Evolutionary conservation across 2,329 filamentous ascomycete genomes (phyloP), one percentile per base, ranked within the genome.

Genomic region (Ophiocordyceps unilateralis): DNA sequence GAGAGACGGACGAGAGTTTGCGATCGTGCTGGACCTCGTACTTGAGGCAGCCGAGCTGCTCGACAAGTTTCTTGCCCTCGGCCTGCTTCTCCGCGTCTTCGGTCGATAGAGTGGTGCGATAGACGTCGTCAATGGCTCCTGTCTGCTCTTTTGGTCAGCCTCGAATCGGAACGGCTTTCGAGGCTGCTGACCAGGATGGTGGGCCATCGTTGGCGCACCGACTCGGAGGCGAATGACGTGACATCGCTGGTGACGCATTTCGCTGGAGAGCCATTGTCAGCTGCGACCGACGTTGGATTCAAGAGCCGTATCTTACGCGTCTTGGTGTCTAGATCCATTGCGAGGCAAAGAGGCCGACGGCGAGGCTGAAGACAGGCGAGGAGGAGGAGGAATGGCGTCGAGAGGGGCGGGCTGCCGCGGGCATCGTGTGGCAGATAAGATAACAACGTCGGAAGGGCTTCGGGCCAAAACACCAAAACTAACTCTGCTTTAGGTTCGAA

Each of bases 21-120:
- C 87, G 77, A 60, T 95, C 79, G 58, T 98, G 91, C 58, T 94
- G 84, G 39, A 96, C 66, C 64, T 96, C 89, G 63, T 96, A 95
- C 65, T 98, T 98, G 53, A 98, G 70, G 50, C 71, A 74, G 5
- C 81, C 81, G 12, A 98, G 70, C 50, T 82, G 74, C 56, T 83
- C 77, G 37, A 93, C 73, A 46, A 98, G 87, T 52, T 67, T 69
- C 68, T 95, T 95, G 54, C 91, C 91, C 60, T 96, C 91, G 21
- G 74, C 73, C 28, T 70, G 62, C 56, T 81, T 82, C 46, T 76
- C 70, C 10, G 77, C 61, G 42, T 85, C 76, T 30, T 72, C 67
- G 42, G 68, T 67, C 45, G 68, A 63, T 28, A 68, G 67, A 4
- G 81, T 72, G 8, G 83, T 71, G 42, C 83, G 83, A 64, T 93